A percentile compares a stretch with the other conserved stretches of the same genome.
phyloP scores from a whole-genome alignment of 805 yeast species.

The Candida coquimbonensis region DNA sequence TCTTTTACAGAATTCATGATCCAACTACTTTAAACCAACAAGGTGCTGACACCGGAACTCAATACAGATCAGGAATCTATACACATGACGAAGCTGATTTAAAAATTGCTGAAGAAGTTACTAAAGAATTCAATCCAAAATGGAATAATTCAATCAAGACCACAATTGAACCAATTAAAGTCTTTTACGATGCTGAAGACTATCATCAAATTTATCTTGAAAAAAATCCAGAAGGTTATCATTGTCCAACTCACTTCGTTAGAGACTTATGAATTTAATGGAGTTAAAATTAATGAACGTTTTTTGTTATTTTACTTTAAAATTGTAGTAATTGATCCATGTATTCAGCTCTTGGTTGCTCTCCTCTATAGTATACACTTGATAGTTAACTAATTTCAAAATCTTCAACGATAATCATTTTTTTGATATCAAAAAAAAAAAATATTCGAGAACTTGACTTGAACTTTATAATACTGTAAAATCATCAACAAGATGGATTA shows the following conservation, averaged over 20 bases:
- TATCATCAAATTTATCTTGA: conserved; percentile 82
- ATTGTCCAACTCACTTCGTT: conserved; percentile 82
- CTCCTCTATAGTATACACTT: too few relatives aligned
- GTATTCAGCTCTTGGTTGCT: too few relatives aligned
- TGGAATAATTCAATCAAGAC: conserved; percentile 72
- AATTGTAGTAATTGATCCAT: not conserved
- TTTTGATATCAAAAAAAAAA: too few relatives aligned
- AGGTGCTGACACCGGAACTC: conserved; percentile 87
- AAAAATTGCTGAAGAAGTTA: conserved; percentile 36
- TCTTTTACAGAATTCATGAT: conserved; percentile 89
- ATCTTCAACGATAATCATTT: too few relatives aligned
- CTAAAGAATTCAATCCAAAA: conserved; percentile 53
- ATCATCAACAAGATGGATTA: conserved; percentile 15
- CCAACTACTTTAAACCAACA: conserved; percentile 81
- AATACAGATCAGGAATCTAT: conserved; percentile 81
- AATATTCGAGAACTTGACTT: too few relatives aligned
- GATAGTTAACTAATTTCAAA: too few relatives aligned
- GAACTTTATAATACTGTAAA: too few relatives aligned
- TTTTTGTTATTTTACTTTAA: not conserved
- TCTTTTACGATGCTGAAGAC: conserved; percentile 91
- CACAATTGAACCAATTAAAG: conserved; percentile 53
- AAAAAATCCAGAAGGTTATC: conserved; percentile 80
- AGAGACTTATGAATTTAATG: conserved; percentile 36
- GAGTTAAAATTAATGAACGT: too few relatives aligned
- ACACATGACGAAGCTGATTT: conserved; percentile 45